Conservation (phyloP, 768 basidiomycete species). For the Trametes maxima region DNA sequence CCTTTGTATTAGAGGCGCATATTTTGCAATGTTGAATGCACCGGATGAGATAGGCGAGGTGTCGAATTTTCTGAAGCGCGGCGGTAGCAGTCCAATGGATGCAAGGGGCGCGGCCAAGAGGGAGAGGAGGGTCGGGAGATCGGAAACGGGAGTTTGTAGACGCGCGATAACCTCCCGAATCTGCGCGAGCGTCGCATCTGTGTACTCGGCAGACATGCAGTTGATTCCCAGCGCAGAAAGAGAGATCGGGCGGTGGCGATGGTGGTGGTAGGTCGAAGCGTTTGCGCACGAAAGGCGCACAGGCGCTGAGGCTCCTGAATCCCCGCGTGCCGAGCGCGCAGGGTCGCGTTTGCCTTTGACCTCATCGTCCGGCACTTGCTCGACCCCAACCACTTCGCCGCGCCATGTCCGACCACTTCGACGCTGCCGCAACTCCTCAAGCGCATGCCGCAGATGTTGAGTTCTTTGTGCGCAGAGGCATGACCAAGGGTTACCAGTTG, state of each 20-base stretch:
- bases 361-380: not conserved
- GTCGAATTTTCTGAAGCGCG: slow-evolving; percentile 51
- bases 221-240: not conserved
- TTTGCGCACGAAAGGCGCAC: not conserved
- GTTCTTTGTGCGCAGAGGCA: slow-evolving; percentile 64
- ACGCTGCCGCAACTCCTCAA: slow-evolving; percentile 25
- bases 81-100: slow-evolving; percentile 58
- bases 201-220: slow-evolving; percentile 27
- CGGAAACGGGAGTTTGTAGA: slow-evolving; percentile 40
- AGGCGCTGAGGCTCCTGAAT: not conserved
- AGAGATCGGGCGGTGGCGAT: not conserved
- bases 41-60: slow-evolving; percentile 38
- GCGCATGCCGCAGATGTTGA: slow-evolving; percentile 60
- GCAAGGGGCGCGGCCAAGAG: slow-evolving; percentile 64
- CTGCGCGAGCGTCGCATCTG: slow-evolving; percentile 26
- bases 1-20: slow-evolving; percentile 62
- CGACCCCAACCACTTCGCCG: not conserved
- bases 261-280: not conserved
- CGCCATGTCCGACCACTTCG: slow-evolving; percentile 29
- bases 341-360: slow-evolving; percentile 11
- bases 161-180: slow-evolving; percentile 32
- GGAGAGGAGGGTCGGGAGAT: slow-evolving; percentile 52
- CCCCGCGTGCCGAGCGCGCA: not conserved
- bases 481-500: slow-evolving; percentile 68
- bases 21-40: slow-evolving; percentile 37